Base-by-base conservation (phyloP, 257 asterid genomes). In the Ballota nigra region DNA sequence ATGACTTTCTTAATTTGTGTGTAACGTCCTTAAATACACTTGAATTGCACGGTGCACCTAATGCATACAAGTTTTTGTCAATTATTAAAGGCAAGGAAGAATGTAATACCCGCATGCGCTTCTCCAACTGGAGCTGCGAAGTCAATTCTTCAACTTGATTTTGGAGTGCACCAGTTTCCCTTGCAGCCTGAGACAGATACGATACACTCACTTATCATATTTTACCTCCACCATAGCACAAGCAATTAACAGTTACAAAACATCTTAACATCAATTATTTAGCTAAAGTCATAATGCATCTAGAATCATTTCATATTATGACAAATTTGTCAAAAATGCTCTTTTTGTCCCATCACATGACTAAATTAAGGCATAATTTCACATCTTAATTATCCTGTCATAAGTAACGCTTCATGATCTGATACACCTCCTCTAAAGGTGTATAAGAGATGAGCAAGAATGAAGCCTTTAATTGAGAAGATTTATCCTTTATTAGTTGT, bases 111-210 rank as follows among this genome's bases (percentile, higher is more conserved):
- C 89, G 82, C 82, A 59, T 83, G 75, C 83, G 89, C 80, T 87
- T 92, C 88, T 92, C 97, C 78, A 77, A 72, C 81, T 88, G 83
- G 73, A 92, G 79, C 79, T 79, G 80, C 82, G 79, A 81, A 68
- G 82, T 90, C 63, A 92, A 77, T 45, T 90, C 97, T 77, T 90
- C 86, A 66, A 92, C 91, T 82, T 90, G 80, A 79, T 80, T 78
- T 80, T 90, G 97, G 78, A 90, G 91, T 58, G 97, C 95, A 71
- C 88, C 95, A 65, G 96, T 86, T 82, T 92, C 97, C 80, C 76
- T 92, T 57, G 98, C 95, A 78, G 96, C 96, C 98, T 92, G 85
- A 69, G 45, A 43, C 22, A 76, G 40, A 83, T 20, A 31, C 68
- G 41, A 74, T 8, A 55, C 19, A 41, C 64, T 40, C 24, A 45